A percentile compares a stretch with the other conserved stretches of the same genome.
Conservation (phyloP, 441 rosid species). For the Sinapis alba region DNA sequence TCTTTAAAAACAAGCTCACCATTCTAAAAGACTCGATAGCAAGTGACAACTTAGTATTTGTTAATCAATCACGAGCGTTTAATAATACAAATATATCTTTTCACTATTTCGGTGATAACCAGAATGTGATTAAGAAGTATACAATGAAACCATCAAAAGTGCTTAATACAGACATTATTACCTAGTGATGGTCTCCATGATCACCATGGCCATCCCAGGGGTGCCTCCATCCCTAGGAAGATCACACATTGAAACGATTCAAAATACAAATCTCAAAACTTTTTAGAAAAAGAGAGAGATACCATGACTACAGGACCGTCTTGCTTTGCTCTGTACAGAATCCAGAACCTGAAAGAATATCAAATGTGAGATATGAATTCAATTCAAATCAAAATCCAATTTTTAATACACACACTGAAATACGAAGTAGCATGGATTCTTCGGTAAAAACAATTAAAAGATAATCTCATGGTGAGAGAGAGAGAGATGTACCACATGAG, state of each 20-base stretch:
- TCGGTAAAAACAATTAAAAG: slow-evolving; percentile 1
- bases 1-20: slow-evolving; percentile 5
- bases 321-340: slow-evolving; percentile 90
- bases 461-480: neutral
- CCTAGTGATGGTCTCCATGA: slow-evolving; percentile 66
- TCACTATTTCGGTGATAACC: neutral
- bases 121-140: neutral
- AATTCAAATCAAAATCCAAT: neutral
- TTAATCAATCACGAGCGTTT: neutral
- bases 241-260: slow-evolving; percentile 17
- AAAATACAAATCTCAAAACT: neutral
- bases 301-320: slow-evolving; percentile 97
- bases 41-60: neutral
- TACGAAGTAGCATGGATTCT: neutral
- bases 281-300: neutral
- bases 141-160: neutral
- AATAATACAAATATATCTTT: neutral
- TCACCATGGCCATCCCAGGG: slow-evolving; percentile 98
- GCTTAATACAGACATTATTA: slow-evolving; percentile 43
- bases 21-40: neutral
- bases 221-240: slow-evolving; percentile 86
- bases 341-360: slow-evolving; percentile 76
- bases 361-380: neutral
- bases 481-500: slow-evolving; percentile 72
- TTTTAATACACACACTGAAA: neutral